Conservation (phyloP, 2,329 filamentous ascomycete genomes). For the Diaporthe aspalathi region DNA sequence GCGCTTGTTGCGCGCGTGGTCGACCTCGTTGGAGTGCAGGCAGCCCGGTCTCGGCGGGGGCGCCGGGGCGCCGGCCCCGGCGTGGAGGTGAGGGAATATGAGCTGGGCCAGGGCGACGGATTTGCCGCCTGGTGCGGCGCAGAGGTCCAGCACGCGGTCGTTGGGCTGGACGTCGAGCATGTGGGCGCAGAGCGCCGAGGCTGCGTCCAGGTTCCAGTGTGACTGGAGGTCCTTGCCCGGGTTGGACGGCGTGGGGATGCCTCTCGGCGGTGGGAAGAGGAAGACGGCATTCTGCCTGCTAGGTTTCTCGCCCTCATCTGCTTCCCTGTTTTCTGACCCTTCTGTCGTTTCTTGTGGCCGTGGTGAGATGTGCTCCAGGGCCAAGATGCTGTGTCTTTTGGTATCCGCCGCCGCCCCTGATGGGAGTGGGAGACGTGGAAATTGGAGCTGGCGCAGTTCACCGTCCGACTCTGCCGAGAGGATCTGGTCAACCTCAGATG, state of each 20-base stretch:
- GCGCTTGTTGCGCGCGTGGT: conserved; percentile 47
- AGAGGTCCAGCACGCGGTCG: conserved; percentile 53
- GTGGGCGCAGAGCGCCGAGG: conserved; percentile 46
- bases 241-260: conserved; percentile 32
- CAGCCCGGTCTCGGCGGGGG: conserved; percentile 42
- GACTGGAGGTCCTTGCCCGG: conserved; percentile 41
- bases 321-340: background rate
- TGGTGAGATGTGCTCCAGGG: conserved; percentile 5
- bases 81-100: conserved; percentile 42
- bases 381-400: background rate
- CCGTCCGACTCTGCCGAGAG: conserved; percentile 39
- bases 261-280: conserved; percentile 44
- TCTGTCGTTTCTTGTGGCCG: too few species aligned
- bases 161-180: conserved; percentile 50
- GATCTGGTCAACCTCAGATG: conserved; percentile 35
- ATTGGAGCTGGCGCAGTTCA: conserved; percentile 39
- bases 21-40: conserved; percentile 53
- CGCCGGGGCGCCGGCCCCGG: conserved; percentile 40
- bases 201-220: conserved; percentile 48
- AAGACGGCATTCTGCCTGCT: conserved; percentile 36
- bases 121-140: conserved; percentile 53
- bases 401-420: background rate
- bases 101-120: conserved; percentile 49
- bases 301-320: background rate
- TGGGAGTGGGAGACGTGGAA: conserved; percentile 35